These are phyloP conservation scores for Botrytis porri DNA, from an alignment of 2,329 filamentous ascomycete genomes.

Conservation along the genomic window DNA sequence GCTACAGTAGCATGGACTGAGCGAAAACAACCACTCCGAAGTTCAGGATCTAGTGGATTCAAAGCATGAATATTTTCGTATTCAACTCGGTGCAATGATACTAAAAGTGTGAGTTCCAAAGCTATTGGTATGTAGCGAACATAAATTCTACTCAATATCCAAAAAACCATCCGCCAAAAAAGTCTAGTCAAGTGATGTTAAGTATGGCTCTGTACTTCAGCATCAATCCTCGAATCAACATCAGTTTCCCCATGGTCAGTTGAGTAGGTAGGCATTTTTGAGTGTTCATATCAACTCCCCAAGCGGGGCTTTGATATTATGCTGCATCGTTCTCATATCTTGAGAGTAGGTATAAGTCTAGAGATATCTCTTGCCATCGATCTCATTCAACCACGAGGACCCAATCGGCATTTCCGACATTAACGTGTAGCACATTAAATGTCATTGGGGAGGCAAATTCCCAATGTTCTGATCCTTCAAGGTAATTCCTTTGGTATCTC, in stretches of 20 bases:
- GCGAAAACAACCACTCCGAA: neutral
- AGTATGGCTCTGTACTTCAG: neutral
- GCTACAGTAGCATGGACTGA: neutral
- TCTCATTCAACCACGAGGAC: neutral
- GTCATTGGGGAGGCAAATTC: neutral
- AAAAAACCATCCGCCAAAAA: neutral
- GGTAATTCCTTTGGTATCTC: neutral
- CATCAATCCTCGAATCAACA: neutral
- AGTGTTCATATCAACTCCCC: neutral
- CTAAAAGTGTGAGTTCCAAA: neutral
- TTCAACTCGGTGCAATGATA: neutral
- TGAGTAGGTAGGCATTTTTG: accelerated
- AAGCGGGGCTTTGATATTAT: neutral
- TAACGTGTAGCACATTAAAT: accelerated
- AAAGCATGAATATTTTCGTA: neutral
- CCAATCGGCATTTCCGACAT: neutral
- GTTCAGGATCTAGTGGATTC: neutral
- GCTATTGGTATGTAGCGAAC: neutral
- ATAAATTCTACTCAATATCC: neutral
- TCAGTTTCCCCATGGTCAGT: accelerated
- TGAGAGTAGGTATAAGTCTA: neutral
- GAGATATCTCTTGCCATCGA: neutral
- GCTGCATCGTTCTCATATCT: neutral
- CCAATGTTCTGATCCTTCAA: neutral
- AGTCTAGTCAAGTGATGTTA: neutral